Evolutionary conservation across 495 filamentous ascomycete genomes (phyloP).

Genomic region (Sporormia fimetaria): DNA sequence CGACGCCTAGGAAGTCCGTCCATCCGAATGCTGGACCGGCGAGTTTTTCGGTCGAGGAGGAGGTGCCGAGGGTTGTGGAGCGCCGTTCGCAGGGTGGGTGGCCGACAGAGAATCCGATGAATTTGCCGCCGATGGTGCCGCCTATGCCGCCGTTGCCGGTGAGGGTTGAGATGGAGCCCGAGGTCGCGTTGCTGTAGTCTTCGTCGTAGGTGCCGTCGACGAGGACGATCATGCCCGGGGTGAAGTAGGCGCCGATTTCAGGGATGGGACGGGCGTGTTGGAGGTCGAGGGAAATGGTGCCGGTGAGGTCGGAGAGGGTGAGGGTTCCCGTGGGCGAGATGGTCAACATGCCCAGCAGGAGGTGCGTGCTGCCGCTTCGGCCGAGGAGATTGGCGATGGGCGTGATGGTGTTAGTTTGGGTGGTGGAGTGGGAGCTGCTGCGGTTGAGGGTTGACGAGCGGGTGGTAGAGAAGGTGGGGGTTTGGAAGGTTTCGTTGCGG

Average conservation of each 20-base stretch:
- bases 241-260: slow-evolving; percentile 78
- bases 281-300: slow-evolving; percentile 74
- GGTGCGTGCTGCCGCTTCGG: slow-evolving; percentile 33
- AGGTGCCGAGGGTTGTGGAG: slow-evolving; percentile 57
- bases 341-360: slow-evolving; percentile 17
- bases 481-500: slow-evolving; percentile 86
- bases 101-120: slow-evolving; percentile 78
- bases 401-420: slow-evolving; percentile 73
- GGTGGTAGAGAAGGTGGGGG: slow-evolving; percentile 49
- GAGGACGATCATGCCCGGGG: slow-evolving; percentile 87
- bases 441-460: slow-evolving; percentile 41
- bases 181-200: slow-evolving; percentile 57
- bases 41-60: slow-evolving; percentile 37
- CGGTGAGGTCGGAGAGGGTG: slow-evolving; percentile 73
- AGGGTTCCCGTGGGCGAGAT: slow-evolving; percentile 66
- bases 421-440: slow-evolving; percentile 43
- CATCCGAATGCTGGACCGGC: slow-evolving; percentile 82
- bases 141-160: slow-evolving; percentile 71
- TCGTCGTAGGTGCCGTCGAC: slow-evolving; percentile 93
- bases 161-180: slow-evolving; percentile 39
- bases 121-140: slow-evolving; percentile 76
- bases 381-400: slow-evolving; percentile 89
- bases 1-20: slow-evolving; percentile 89
- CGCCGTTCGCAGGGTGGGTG: slow-evolving; percentile 84
- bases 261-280: slow-evolving; percentile 71